phyloP scores from a whole-genome alignment of 129 eudicot genomes.

The Flaveria trinervia region DNA sequence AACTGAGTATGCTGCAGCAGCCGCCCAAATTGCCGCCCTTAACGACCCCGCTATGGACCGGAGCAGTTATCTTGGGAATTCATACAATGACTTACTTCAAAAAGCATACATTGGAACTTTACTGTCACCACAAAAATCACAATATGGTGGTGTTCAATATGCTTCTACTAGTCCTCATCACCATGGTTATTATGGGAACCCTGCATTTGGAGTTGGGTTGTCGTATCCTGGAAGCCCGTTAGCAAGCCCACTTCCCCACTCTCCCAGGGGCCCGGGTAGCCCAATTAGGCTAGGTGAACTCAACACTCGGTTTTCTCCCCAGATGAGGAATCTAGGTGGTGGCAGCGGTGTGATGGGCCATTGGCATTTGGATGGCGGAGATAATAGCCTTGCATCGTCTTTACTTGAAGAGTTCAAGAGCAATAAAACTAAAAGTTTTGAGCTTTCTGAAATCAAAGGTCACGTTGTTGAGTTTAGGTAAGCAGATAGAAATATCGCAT shows the following conservation, averaged over 20 bases:
- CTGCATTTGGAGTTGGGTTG: slow-evolving; percentile 77
- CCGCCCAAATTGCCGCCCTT: slow-evolving; percentile 60
- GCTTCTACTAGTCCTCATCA: slow-evolving; percentile 55
- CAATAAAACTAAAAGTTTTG: slow-evolving; percentile 85
- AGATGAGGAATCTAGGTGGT: slow-evolving; percentile 71
- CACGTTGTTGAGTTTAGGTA: slow-evolving; percentile 98
- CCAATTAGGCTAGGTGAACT: slow-evolving; percentile 82
- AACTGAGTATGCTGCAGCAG: slow-evolving; percentile 75
- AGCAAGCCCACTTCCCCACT: slow-evolving; percentile 77
- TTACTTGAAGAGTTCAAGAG: slow-evolving; percentile 91
- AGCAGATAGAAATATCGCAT: neutral
- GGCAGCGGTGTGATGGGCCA: slow-evolving; percentile 66
- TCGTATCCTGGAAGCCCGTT: slow-evolving; percentile 92
- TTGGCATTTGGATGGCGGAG: slow-evolving; percentile 78
- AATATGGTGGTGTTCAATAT: slow-evolving; percentile 50
- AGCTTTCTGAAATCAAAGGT: slow-evolving; percentile 80
- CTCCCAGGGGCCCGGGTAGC: slow-evolving; percentile 84
- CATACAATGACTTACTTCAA: slow-evolving; percentile 72
- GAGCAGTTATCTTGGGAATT: slow-evolving; percentile 43
- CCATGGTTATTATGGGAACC: slow-evolving; percentile 88
- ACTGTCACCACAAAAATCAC: slow-evolving; percentile 77
- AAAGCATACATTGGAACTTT: slow-evolving; percentile 80
- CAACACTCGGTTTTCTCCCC: slow-evolving; percentile 61
- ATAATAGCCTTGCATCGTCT: slow-evolving; percentile 60
- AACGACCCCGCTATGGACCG: slow-evolving; percentile 65